Conservation (phyloP, 2,329 filamentous ascomycete genomes). For the Aspergillus brasiliensis region DNA sequence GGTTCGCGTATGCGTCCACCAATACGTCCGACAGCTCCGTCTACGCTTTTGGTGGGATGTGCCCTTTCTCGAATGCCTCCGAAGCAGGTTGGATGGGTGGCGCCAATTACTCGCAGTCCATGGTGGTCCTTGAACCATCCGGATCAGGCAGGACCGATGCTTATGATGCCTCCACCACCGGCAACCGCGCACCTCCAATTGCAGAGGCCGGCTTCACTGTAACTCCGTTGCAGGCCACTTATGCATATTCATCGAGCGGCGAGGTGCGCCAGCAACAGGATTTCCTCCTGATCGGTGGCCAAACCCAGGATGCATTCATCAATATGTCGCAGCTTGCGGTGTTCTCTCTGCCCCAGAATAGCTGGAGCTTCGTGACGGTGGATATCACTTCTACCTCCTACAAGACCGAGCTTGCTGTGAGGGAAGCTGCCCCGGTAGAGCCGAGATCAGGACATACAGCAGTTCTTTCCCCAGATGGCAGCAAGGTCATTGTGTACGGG, state of each 20-base stretch:
- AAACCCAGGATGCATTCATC: constrained; percentile 80
- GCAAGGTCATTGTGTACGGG: constrained; percentile 75
- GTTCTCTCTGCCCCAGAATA: constrained; percentile 82
- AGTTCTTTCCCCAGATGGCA: constrained; percentile 76
- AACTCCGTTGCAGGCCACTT: constrained; percentile 70
- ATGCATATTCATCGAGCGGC: constrained; percentile 65
- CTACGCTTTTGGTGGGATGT: constrained; percentile 91
- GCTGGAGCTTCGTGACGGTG: constrained; percentile 81
- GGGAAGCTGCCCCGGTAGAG: constrained; percentile 61
- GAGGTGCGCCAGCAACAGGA: constrained; percentile 71
- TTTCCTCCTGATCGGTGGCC: constrained; percentile 81
- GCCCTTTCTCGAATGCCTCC: constrained; percentile 55
- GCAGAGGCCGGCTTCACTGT: constrained; percentile 86
- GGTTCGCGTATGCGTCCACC: constrained; percentile 67
- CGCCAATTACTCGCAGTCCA: constrained; percentile 77
- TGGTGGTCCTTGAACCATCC: constrained; percentile 61
- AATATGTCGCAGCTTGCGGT: constrained; percentile 91
- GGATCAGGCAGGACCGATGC: constrained; percentile 18
- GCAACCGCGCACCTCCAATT: constrained; percentile 65
- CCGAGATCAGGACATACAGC: constrained; percentile 88
- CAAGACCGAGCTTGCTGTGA: constrained; percentile 60
- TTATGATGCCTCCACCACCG: constrained; percentile 52
- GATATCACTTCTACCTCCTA: constrained; percentile 43
- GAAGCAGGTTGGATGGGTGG: constrained; percentile 63
- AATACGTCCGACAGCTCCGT: constrained; percentile 52